phyloP scores from a whole-genome alignment of 1,284 basidiomycete genomes.

The Schizophyllum commune region DNA sequence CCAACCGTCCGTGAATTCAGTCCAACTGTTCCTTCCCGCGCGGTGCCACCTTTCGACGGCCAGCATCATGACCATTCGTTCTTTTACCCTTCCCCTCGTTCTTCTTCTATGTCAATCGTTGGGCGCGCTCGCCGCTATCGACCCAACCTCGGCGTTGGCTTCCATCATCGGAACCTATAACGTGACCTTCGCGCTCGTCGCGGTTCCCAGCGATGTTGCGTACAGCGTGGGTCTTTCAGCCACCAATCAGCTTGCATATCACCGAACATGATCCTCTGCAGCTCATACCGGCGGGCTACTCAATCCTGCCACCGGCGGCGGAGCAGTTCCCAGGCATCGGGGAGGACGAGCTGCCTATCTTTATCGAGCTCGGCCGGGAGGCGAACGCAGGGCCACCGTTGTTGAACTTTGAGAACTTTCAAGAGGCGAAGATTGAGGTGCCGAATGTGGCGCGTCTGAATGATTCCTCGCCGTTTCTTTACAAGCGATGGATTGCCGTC shows the following conservation, averaged over 20 bases:
- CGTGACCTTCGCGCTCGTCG: conserved; percentile 4
- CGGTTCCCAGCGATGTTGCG: conserved; percentile 1
- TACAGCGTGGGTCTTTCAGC: neutral
- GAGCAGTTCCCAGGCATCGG: conserved; percentile 1
- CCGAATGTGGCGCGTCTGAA: conserved; percentile 5
- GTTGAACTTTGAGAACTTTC: conserved; percentile 6
- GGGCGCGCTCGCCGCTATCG: neutral
- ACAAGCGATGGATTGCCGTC: conserved; percentile 7
- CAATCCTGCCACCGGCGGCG: conserved; percentile 3
- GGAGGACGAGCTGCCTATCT: conserved; percentile 1
- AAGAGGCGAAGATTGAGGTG: conserved; percentile 9
- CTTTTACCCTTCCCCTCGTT: neutral
- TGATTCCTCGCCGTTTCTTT: conserved; percentile 3
- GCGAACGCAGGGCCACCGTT: conserved; percentile 6
- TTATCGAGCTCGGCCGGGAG: conserved; percentile 7
- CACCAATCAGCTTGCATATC: neutral
- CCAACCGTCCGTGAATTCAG: too few species aligned
- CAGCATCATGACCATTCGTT: neutral
- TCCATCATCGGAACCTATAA: conserved; percentile 9
- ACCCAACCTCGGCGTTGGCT: conserved; percentile 8
- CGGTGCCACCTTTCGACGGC: too few species aligned
- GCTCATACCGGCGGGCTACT: conserved; percentile 4
- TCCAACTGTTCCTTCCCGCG: too few species aligned
- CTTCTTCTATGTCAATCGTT: neutral
- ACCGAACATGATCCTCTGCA: neutral